These are phyloP conservation scores for Deakozyma indianensis DNA, from an alignment of 805 yeast species.

Conservation along the genomic window DNA sequence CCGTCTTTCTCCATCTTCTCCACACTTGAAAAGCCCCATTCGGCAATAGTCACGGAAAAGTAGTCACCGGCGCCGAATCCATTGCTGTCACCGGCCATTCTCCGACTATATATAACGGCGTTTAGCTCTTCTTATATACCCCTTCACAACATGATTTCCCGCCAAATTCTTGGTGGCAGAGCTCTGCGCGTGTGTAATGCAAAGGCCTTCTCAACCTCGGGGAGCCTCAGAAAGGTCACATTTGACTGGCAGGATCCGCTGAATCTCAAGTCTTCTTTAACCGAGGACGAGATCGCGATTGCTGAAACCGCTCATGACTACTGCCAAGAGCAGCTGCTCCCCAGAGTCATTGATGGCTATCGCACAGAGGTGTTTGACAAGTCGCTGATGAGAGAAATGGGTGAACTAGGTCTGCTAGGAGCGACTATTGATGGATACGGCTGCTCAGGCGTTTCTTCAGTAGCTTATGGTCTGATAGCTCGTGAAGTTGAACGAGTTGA, in stretches of 20 bases:
- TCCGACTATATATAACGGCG: too few relatives aligned
- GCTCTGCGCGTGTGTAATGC: too few relatives aligned
- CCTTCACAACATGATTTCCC: too few relatives aligned
- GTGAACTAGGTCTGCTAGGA: constrained; percentile 28
- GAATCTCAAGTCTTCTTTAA: constrained; percentile 18
- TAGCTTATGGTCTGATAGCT: constrained; percentile 29
- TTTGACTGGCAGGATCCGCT: constrained; percentile 28
- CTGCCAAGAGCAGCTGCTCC: constrained; percentile 24
- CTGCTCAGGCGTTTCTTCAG: constrained; percentile 28
- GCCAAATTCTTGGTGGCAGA: too few relatives aligned
- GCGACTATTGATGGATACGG: constrained; percentile 29
- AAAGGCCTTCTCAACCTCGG: background rate
- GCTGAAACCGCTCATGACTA: constrained; percentile 24
- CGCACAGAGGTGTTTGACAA: constrained; percentile 25
- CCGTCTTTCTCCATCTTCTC: too few relatives aligned
- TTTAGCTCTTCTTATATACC: too few relatives aligned
- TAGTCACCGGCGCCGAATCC: too few relatives aligned
- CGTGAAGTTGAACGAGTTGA: constrained; percentile 31
- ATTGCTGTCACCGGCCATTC: too few relatives aligned
- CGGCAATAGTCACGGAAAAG: too few relatives aligned
- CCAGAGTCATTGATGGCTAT: constrained; percentile 26
- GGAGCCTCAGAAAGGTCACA: background rate
- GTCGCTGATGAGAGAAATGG: constrained; percentile 25
- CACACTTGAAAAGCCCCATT: too few relatives aligned
- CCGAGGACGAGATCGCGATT: constrained; percentile 26